Percentiles rank a stretch among this genome's conserved stretches.
Conservation (phyloP, 1,284 basidiomycete genomes). For the Rhodotorula mucilaginosa region DNA sequence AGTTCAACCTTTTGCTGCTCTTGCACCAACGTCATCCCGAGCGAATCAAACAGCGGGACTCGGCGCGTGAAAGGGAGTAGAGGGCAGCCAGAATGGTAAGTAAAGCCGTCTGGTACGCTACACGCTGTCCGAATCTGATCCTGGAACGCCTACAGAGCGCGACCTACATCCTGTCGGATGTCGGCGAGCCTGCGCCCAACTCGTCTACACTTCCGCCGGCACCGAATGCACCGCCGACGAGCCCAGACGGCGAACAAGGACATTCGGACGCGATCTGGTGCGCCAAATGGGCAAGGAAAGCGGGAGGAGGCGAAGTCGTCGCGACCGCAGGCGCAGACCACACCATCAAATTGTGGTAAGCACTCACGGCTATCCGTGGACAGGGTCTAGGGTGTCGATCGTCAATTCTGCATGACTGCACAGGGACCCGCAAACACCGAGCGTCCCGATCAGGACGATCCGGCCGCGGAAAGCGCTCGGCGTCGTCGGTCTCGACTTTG, state of each 20-base stretch:
- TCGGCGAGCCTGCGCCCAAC: conserved; percentile 7
- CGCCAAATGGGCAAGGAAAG: conserved; percentile 16
- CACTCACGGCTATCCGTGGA: neutral
- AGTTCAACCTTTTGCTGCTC: too few relatives aligned
- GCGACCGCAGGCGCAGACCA: conserved; percentile 33
- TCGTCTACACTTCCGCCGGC: neutral
- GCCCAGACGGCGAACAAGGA: conserved; percentile 5
- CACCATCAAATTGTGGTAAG: conserved; percentile 35
- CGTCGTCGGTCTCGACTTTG: conserved; percentile 38
- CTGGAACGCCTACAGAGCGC: conserved; percentile 17
- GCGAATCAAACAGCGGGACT: too few relatives aligned
- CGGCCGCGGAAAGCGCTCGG: conserved; percentile 31
- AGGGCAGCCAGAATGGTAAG: neutral
- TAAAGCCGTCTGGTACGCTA: too few relatives aligned
- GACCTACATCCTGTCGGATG: conserved; percentile 27
- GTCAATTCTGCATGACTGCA: too few relatives aligned
- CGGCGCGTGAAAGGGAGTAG: too few relatives aligned
- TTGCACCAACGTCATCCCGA: too few relatives aligned
- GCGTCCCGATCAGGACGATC: conserved; percentile 21
- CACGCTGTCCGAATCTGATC: neutral
- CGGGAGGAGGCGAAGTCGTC: conserved; percentile 23
- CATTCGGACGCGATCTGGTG: conserved; percentile 38
- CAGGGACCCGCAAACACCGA: conserved; percentile 24
- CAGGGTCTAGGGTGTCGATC: neutral
- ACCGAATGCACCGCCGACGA: neutral